Base-by-base conservation (phyloP, 768 basidiomycete species). In the Tricholomella constricta region DNA sequence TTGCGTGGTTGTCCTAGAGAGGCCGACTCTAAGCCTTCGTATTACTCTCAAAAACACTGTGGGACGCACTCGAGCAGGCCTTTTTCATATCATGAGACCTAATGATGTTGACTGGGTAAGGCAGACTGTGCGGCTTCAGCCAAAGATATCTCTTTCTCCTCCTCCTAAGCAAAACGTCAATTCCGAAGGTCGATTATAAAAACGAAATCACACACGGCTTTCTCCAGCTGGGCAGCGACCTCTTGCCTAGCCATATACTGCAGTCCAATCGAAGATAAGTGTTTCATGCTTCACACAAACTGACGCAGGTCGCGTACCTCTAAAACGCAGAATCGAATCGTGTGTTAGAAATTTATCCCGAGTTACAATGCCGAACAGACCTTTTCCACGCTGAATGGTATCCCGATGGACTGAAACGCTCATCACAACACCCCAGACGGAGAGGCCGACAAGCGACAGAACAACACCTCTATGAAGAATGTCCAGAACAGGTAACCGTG, bases 381-480 rank as follows among this genome's bases (percentile, higher is more conserved):
- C 84, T 80, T 76, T 73, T 48, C 81, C 82, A 48, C 76, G 72
- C 45, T 72, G 71, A 55, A 86, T 65, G 3, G 81, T 83, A 43
- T 83, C 76, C 20, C 69, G 71, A 63, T 87, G 85, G 4, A 82
- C 74, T 22, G 72, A 62, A 32, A 79, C 73, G 19, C 81, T 80
- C 62, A 80, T 75, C 22, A 69, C 76, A n/a, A 83, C 65, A 4
- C 80, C 82, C 68, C 77, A 83, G 2, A 75, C 74, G 26, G 78
- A 75, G 8, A 85, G 61, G 1, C 77, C 82, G 3, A 78, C 75
- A 7, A 84, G 72, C 15, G 80, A 75, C 55, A 77, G 77, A 15
- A 83, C 78, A n/a, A 83, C 65, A 4, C 77, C 76, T 61, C 83
- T 71, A 47, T 87, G 85, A 1, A 82, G 59, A 42, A 78, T 66